Evolutionary conservation across 352 stramenopile genomes (phyloP), one percentile per base, ranked within the genome.

Genomic region (Globisporangium spinosum): DNA sequence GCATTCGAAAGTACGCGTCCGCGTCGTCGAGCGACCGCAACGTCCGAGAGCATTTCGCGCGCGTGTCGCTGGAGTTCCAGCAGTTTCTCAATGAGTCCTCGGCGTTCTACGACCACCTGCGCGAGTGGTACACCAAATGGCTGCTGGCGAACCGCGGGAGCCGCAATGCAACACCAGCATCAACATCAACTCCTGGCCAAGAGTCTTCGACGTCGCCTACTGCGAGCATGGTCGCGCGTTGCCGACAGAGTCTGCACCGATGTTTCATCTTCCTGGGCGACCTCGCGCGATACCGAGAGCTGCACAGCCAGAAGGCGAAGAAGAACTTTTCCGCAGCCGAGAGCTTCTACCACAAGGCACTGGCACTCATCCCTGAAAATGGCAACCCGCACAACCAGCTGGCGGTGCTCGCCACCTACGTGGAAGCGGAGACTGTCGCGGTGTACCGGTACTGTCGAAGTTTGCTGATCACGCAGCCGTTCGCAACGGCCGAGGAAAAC

Each of bases 361-460:
- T 95, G 35, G 73, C 69, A 1, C 72, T 95, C 15, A 69, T 90
- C 25, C 87, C 87, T 0, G 81, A 90, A 54, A 93, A 95, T 58
- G 87, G 87, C 40, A 95, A 95, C 60, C 84, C 87, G 40, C 86
- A 94, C 77, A 95, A 95, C 68, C 87, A 95, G 61, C 74, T 95
- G 53, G 87, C 87, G 0, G 87, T 95, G 65, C 70, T 95, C 8
- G 87, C 87, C 23, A 95, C 87, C 20, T 95, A 95, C 58, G 87
- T 93, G 9, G 90, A 97, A 35, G 87, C 90, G 3, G 91, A 97
- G 77, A 96, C 88, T 3, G 89, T 97, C 27, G 90, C 91, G 0
- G 89, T 97, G 27, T 97, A 97, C 62, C 83, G 89, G 23, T 97
- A 97, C 74, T 96, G 88, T 67, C 85, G 90, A 64, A 95, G 84